Percentiles rank a stretch among this genome's conserved stretches.
These are phyloP conservation scores for Eutrema japonicum DNA, from an alignment of 345 rosid species.

Conservation along the genomic window DNA sequence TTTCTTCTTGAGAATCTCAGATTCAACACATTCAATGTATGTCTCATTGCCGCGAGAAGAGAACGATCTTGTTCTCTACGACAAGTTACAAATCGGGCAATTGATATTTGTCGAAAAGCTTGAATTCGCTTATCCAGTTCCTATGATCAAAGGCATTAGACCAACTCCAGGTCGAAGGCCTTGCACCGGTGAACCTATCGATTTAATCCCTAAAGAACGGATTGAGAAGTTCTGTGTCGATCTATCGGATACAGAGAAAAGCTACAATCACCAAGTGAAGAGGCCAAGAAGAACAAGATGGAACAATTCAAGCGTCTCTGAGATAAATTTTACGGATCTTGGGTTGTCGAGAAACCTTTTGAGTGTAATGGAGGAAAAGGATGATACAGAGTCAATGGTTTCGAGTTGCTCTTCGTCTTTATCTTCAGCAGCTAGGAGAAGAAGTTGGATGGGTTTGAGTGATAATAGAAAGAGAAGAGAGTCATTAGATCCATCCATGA, in stretches of 20 bases:
- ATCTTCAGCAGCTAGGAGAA: conserved; percentile 45
- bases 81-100: conserved; percentile 68
- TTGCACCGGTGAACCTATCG: conserved; percentile 52
- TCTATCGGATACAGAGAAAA: conserved; percentile 40
- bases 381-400: conserved; percentile 52
- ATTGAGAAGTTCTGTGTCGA: conserved; percentile 50
- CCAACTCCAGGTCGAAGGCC: conserved; percentile 64
- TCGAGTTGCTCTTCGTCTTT: conserved; percentile 37
- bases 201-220: conserved; percentile 54
- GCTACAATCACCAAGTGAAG: conserved; percentile 32
- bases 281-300: conserved; percentile 38
- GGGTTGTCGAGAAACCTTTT: conserved; percentile 33
- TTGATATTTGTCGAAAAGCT: conserved; percentile 56
- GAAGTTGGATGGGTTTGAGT: conserved; percentile 52
- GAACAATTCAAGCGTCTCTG: conserved; percentile 37
- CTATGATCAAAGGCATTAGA: conserved; percentile 61
- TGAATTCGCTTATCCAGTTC: conserved; percentile 72
- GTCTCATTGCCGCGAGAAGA: conserved; percentile 70
- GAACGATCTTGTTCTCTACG: conserved; percentile 62
- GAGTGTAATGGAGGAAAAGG: conserved; percentile 36
- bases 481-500: conserved; percentile 36
- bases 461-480: conserved; percentile 41
- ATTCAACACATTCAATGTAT: conserved; percentile 62
- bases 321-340: conserved; percentile 29
- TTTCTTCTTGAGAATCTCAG: conserved; percentile 66